Percentiles rank a stretch among this genome's conserved stretches.
These are phyloP conservation scores for Sphaerobolus stellatus DNA, from an alignment of 1,284 basidiomycete genomes.

Conservation along the genomic window DNA sequence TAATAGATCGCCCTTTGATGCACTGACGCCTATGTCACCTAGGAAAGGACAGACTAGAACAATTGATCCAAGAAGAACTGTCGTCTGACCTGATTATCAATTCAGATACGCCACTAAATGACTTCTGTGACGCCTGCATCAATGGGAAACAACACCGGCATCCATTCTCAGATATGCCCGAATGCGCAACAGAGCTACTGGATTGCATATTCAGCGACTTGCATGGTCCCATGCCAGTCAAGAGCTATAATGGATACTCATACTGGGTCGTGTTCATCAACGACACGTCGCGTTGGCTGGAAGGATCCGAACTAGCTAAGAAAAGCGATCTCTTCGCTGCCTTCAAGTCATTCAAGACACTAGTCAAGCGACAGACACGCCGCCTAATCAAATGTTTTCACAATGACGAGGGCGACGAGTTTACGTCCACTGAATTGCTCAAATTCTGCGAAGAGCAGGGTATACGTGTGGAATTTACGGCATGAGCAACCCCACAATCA, in stretches of 20 bases:
- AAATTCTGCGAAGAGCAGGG: constrained; percentile 27
- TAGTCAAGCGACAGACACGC: constrained; percentile 21
- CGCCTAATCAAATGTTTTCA: constrained; percentile 20
- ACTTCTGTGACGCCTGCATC: too few species aligned
- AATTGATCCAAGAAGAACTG: too few species aligned
- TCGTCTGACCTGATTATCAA: too few species aligned
- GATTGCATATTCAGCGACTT: constrained; percentile 37
- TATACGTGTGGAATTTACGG: constrained; percentile 21
- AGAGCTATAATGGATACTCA: constrained; percentile 24
- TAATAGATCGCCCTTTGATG: too few species aligned
- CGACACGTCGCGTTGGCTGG: constrained; percentile 22
- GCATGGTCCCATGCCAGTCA: constrained; percentile 29
- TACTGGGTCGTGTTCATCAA: constrained; percentile 40
- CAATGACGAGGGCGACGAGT: constrained; percentile 31
- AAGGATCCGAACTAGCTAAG: constrained; percentile 15
- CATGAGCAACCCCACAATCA: constrained; percentile 21
- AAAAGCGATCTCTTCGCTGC: constrained; percentile 22
- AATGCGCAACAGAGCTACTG: constrained; percentile 19
- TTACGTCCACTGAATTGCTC: constrained; percentile 30
- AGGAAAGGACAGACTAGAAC: too few species aligned
- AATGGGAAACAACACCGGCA: too few species aligned
- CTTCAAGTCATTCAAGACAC: constrained; percentile 23
- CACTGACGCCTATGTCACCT: too few species aligned
- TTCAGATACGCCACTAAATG: too few species aligned
- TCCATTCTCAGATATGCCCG: too few species aligned